Conservation (phyloP, 2,329 filamentous ascomycete species). For the Calonectria ilicicola region DNA sequence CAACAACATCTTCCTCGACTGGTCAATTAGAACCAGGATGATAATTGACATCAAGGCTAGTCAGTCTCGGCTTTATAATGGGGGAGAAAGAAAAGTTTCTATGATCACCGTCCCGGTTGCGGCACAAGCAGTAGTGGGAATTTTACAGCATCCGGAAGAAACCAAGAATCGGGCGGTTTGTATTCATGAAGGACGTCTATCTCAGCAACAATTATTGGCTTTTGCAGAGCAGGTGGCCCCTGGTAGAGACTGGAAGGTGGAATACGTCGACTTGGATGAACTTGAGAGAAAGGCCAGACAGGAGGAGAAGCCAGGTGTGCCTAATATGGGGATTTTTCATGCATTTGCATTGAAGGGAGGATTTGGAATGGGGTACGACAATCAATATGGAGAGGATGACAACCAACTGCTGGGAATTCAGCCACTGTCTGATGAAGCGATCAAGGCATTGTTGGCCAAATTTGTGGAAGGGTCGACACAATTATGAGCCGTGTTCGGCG, state of each 20-base stretch:
- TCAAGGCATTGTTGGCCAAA: background rate
- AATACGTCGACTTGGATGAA: background rate
- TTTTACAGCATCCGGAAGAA: background rate
- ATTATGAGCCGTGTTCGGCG: no score
- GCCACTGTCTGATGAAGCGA: background rate
- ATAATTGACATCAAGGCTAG: background rate
- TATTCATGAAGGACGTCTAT: background rate
- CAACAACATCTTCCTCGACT: background rate
- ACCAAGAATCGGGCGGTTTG: background rate
- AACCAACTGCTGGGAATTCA: background rate
- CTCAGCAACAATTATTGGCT: background rate
- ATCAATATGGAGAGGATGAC: background rate
- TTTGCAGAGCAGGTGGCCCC: background rate
- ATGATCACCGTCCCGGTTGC: background rate
- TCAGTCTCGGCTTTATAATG: background rate
- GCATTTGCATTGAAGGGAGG: background rate
- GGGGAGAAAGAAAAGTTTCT: background rate
- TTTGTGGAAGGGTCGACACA: no score
- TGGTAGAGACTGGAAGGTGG: background rate
- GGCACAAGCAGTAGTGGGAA: background rate
- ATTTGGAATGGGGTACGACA: background rate
- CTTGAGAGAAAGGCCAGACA: background rate
- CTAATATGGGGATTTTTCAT: background rate
- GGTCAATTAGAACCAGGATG: background rate
- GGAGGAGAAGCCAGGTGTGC: background rate